phyloP scores from a whole-genome alignment of 2,329 filamentous ascomycete genomes.

The Elsinoe ampelina region DNA sequence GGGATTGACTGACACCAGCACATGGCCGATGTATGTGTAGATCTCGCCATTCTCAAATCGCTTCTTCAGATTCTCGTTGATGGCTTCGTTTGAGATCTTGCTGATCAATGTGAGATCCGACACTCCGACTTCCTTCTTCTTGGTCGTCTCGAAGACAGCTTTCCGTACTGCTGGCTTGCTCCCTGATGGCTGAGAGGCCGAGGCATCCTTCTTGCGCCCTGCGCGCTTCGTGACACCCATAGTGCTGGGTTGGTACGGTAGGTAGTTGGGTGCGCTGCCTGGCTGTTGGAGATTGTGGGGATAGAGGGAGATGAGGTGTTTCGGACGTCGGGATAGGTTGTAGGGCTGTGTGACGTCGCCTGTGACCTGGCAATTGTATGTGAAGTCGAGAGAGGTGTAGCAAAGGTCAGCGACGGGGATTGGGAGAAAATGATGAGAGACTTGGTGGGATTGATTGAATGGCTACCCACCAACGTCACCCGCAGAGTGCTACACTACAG shows the following conservation, averaged over 20 bases:
- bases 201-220: slow-evolving; percentile 47
- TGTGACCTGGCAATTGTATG: not conserved
- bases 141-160: slow-evolving; percentile 87
- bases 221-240: slow-evolving; percentile 45
- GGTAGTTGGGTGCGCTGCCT: not conserved
- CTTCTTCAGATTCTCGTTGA: slow-evolving; percentile 98
- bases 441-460: not conserved
- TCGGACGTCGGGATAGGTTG: not conserved
- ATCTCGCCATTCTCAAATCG: slow-evolving; percentile 96
- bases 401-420: not conserved
- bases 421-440: not conserved
- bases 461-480: slow-evolving; percentile 4
- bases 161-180: slow-evolving; percentile 73
- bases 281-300: not conserved
- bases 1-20: slow-evolving; percentile 96
- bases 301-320: slow-evolving; percentile 7
- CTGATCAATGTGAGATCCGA: slow-evolving; percentile 95
- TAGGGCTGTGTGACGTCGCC: not conserved
- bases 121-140: slow-evolving; percentile 99
- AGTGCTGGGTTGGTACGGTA: not conserved
- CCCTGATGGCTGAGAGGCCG: slow-evolving; percentile 33
- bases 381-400: not conserved
- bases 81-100: slow-evolving; percentile 98
- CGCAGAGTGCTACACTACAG: not conserved
- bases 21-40: slow-evolving; percentile 99